phyloP scores from a whole-genome alignment of 805 yeast species.

The Ogataea henricii region DNA sequence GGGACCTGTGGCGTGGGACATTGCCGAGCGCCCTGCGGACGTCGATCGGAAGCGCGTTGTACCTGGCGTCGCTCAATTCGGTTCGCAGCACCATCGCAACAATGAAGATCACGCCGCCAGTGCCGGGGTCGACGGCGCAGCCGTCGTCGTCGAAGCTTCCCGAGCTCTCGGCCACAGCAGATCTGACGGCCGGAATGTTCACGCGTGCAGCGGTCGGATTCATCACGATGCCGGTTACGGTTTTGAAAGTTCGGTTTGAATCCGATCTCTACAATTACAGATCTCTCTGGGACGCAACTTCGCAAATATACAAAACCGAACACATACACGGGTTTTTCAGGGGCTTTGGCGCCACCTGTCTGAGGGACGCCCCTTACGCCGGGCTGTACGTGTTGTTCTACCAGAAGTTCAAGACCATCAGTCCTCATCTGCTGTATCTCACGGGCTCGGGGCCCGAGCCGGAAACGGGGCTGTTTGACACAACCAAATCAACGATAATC shows the following conservation, averaged over 20 bases:
- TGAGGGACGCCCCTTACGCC: constrained; percentile 95
- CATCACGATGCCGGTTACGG: constrained; percentile 91
- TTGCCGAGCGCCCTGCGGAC: constrained; percentile 88
- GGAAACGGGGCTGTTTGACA: constrained; percentile 14
- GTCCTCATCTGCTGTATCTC: constrained; percentile 46
- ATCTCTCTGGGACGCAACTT: constrained; percentile 61
- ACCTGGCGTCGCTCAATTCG: constrained; percentile 69
- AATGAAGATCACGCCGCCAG: constrained; percentile 14
- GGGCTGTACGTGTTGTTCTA: constrained; percentile 87
- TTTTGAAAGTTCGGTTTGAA: constrained; percentile 86
- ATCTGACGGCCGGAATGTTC: constrained; percentile 72
- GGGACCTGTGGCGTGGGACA: constrained; percentile 89
- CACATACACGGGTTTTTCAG: constrained; percentile 74
- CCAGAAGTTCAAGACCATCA: constrained; percentile 64
- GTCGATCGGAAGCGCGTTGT: constrained; percentile 86
- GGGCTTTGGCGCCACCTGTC: constrained; percentile 85
- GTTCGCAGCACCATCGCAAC: constrained; percentile 55
- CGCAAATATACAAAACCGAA: constrained; percentile 52
- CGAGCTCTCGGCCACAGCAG: constrained; percentile 65
- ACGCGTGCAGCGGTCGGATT: constrained; percentile 83
- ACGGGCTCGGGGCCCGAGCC: neutral
- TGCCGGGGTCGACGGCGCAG: neutral
- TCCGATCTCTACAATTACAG: constrained; percentile 72
- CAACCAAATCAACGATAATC: constrained; percentile 46
- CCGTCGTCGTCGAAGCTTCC: constrained; percentile 59